phyloP scores from a whole-genome alignment of 2,329 filamentous ascomycete genomes.

The Lizonia empirigonia region DNA sequence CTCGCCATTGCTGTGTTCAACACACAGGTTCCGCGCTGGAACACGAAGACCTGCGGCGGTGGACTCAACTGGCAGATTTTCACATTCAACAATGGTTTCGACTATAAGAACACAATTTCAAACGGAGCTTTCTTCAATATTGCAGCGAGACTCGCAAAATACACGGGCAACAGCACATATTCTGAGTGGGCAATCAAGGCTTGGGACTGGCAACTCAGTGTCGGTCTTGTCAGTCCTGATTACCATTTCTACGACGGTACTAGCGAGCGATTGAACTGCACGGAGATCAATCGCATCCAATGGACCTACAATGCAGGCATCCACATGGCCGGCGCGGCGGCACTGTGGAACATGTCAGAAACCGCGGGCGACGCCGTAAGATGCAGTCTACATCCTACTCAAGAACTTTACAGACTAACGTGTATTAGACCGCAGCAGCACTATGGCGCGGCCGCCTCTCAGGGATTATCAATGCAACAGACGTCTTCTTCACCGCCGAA shows the following conservation, averaged over 20 bases:
- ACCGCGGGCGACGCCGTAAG: slow-evolving; percentile 37
- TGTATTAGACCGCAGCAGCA: slow-evolving; percentile 20
- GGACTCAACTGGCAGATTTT: slow-evolving; percentile 77
- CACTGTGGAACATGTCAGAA: slow-evolving; percentile 54
- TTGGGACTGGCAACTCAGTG: slow-evolving; percentile 59
- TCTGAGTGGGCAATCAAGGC: slow-evolving; percentile 66
- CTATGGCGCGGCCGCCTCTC: slow-evolving; percentile 32
- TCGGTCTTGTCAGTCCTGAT: slow-evolving; percentile 56
- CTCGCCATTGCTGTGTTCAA: slow-evolving; percentile 74
- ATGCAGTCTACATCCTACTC: not conserved
- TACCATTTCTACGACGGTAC: slow-evolving; percentile 54
- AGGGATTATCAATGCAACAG: slow-evolving; percentile 43
- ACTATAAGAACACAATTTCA: slow-evolving; percentile 78
- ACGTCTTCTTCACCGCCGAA: slow-evolving; percentile 54
- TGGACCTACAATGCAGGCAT: slow-evolving; percentile 56
- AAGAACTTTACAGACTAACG: not conserved
- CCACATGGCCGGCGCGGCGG: slow-evolving; percentile 52
- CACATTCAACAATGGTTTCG: slow-evolving; percentile 71
- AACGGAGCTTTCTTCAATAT: slow-evolving; percentile 82
- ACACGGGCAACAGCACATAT: slow-evolving; percentile 61
- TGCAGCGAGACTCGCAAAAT: slow-evolving; percentile 71
- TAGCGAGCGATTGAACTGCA: slow-evolving; percentile 52
- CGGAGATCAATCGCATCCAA: slow-evolving; percentile 49
- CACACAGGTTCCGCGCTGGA: slow-evolving; percentile 70
- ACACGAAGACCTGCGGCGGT: slow-evolving; percentile 67